Percentiles rank a stretch among this genome's conserved stretches.
These are phyloP conservation scores for Macroventuria anomochaeta DNA, from an alignment of 2,329 filamentous ascomycete genomes.

Conservation along the genomic window DNA sequence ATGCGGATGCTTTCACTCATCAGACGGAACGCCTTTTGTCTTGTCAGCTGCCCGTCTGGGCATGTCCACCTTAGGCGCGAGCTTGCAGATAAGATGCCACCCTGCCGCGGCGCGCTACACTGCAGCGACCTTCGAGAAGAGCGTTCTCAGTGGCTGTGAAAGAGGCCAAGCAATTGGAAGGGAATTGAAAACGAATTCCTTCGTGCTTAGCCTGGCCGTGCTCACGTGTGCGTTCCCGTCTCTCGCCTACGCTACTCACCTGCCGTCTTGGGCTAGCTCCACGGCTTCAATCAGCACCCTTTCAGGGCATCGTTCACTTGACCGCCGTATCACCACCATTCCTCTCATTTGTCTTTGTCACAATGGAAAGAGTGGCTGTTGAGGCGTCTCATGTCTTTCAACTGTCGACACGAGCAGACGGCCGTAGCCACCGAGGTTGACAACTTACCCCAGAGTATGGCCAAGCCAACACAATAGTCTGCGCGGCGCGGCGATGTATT, in stretches of 20 bases:
- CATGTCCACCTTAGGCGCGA: constrained; percentile 12
- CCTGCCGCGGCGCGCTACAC: constrained; percentile 11
- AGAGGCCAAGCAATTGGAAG: constrained; percentile 20
- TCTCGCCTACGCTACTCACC: constrained; percentile 16
- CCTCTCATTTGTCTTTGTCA: constrained; percentile 23
- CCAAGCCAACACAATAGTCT: constrained; percentile 9
- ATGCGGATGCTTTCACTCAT: constrained; percentile 6
- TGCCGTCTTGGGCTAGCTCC: constrained; percentile 19
- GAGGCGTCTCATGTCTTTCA: constrained; percentile 16
- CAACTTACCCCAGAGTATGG: not conserved
- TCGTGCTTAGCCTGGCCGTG: constrained; percentile 19
- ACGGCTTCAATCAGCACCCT: constrained; percentile 1
- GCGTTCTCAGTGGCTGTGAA: constrained; percentile 6
- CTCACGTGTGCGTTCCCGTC: constrained; percentile 27
- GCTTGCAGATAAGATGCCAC: constrained; percentile 20
- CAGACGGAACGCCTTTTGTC: constrained; percentile 20
- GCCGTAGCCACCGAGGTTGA: constrained; percentile 1
- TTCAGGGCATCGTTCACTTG: constrained; percentile 15
- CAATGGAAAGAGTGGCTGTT: constrained; percentile 24
- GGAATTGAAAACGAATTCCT: constrained; percentile 4
- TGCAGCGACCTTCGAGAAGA: constrained; percentile 17
- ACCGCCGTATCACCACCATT: constrained; percentile 13
- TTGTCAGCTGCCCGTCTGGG: constrained; percentile 36
- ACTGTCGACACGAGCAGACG: constrained; percentile 5
- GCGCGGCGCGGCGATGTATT: constrained; percentile 15